Conservation (phyloP, 306 rosid species). For the Betula pendula region DNA sequence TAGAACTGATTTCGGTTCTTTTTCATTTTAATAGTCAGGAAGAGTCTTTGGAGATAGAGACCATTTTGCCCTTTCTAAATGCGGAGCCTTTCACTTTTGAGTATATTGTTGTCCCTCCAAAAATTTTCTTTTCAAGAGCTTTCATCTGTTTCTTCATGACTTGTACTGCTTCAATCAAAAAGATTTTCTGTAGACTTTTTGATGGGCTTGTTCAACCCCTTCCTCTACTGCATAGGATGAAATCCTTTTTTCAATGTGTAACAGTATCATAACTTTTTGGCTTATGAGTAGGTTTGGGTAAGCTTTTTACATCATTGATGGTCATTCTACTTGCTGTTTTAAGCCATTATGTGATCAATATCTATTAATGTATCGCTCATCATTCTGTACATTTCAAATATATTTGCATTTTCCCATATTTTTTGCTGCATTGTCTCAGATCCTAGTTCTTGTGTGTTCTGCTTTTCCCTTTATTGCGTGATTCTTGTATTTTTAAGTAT, state of each 20-base stretch:
- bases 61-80: neutral
- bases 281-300: neutral
- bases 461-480: conserved; percentile 15
- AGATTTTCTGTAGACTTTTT: neutral
- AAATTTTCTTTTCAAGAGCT: neutral
- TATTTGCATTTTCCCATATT: neutral
- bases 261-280: neutral
- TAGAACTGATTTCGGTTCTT: too few species aligned
- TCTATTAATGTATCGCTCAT: too few species aligned
- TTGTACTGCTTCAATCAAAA: neutral
- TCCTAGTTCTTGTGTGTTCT: conserved; percentile 25
- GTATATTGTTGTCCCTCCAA: neutral
- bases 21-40: too few species aligned
- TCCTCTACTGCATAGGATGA: neutral
- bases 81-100: neutral
- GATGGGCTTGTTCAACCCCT: neutral
- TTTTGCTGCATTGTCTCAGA: neutral
- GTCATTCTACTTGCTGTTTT: neutral
- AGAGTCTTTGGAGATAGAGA: neutral
- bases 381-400: neutral
- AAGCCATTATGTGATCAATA: neutral
- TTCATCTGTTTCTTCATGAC: neutral
- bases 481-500: conserved; percentile 19
- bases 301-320: neutral
- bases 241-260: neutral